These are phyloP conservation scores for Venustampulla echinocandica DNA, from an alignment of 495 filamentous ascomycete species.

Conservation along the genomic window DNA sequence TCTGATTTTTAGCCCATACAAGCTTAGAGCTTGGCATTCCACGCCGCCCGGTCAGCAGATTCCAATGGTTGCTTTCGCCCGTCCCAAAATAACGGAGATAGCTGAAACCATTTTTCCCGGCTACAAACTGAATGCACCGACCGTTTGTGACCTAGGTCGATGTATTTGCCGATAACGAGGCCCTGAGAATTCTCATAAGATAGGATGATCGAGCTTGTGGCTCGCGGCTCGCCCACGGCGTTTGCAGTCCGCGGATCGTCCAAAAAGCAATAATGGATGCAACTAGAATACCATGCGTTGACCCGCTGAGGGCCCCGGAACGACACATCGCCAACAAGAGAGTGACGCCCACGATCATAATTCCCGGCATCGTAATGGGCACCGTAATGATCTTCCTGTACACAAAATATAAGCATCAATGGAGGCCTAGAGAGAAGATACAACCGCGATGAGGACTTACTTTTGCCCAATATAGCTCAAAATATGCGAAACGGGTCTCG, in stretches of 20 bases:
- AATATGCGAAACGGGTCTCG: slow-evolving; percentile 54
- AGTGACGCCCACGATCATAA: slow-evolving; percentile 61
- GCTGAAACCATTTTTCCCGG: slow-evolving; percentile 60
- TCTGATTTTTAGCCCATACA: too few species aligned
- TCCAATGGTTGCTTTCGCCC: too few species aligned
- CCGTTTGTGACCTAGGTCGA: slow-evolving; percentile 59
- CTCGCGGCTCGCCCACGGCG: slow-evolving; percentile 59
- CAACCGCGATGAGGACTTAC: slow-evolving; percentile 35
- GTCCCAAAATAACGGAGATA: slow-evolving; percentile 47
- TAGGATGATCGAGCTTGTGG: slow-evolving; percentile 49
- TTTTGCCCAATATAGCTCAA: slow-evolving; percentile 66
- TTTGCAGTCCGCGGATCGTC: slow-evolving; percentile 56
- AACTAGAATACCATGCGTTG: slow-evolving; percentile 57
- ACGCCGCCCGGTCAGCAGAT: too few species aligned
- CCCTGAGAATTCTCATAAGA: slow-evolving; percentile 60
- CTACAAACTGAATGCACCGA: slow-evolving; percentile 51
- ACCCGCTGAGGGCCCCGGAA: slow-evolving; percentile 58
- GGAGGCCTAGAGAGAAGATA: background rate
- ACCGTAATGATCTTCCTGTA: slow-evolving; percentile 56
- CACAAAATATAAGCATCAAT: background rate
- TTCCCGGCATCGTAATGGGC: slow-evolving; percentile 54
- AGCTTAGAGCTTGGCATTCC: too few species aligned
- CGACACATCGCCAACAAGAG: slow-evolving; percentile 53
- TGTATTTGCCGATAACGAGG: slow-evolving; percentile 54
- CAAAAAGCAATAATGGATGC: slow-evolving; percentile 63